Percentiles rank a stretch among this genome's conserved stretches.
These are phyloP conservation scores for Cryphonectria carpinicola DNA, from an alignment of 2,329 filamentous ascomycete species.

Conservation along the genomic window DNA sequence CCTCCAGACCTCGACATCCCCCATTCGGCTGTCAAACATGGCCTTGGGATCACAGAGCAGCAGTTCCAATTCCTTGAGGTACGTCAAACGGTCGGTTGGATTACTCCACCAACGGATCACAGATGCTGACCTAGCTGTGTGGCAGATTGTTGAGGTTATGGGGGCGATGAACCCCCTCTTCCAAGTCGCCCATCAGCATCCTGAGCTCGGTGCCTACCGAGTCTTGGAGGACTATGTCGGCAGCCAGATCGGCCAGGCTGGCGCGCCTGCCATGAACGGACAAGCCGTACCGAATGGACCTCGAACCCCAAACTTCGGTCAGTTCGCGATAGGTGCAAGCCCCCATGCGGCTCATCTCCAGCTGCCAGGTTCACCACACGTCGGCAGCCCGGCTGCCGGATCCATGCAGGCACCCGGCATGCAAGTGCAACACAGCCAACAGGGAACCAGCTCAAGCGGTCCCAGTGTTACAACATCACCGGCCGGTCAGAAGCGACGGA, in stretches of 20 bases:
- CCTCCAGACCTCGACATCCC: constrained; percentile 67
- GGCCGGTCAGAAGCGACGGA: constrained; percentile 61
- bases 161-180: constrained; percentile 70
- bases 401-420: constrained; percentile 68
- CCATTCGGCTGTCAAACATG: constrained; percentile 58
- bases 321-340: constrained; percentile 63
- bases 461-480: constrained; percentile 71
- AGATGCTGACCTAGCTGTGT: constrained; percentile 34
- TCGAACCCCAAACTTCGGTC: constrained; percentile 58
- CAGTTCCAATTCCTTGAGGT: constrained; percentile 70
- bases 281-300: constrained; percentile 43
- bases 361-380: constrained; percentile 65
- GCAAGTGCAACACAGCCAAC: constrained; percentile 70
- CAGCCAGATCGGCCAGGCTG: constrained; percentile 47
- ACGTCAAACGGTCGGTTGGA: constrained; percentile 31
- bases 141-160: constrained; percentile 67
- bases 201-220: constrained; percentile 57
- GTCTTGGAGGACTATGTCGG: constrained; percentile 65
- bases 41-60: constrained; percentile 62
- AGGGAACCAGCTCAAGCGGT: constrained; percentile 68
- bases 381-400: constrained; percentile 64
- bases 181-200: constrained; percentile 42
- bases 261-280: constrained; percentile 49
- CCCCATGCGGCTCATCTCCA: constrained; percentile 64
- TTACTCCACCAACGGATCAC: constrained; percentile 4